Base-by-base conservation (phyloP, 2,329 filamentous ascomycete genomes). In the Scedosporium dehoogii region DNA sequence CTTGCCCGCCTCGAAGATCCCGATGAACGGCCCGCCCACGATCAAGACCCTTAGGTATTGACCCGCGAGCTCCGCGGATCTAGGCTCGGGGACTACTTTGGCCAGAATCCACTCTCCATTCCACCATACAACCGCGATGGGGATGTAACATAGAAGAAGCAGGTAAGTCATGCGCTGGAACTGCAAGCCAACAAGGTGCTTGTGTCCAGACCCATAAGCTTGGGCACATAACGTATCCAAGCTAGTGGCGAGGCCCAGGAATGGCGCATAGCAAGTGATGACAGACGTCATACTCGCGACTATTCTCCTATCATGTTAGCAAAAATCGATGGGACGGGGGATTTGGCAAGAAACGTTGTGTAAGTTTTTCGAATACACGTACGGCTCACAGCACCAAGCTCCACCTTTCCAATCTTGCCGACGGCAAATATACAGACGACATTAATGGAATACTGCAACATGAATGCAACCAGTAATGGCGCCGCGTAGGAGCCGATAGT, bases 211-310 rank as follows among this genome's bases (percentile, higher is more conserved):
- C 2, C 94, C 93, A 71, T 96, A 97, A 0, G 94, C 93, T 74
- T 97, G 93, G 0, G 93, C 85, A 73, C 93, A 97, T 2, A 97
- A 85, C 0, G 93, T 97, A 74, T 97, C 93, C 44, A 97, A 79
- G 66, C 88, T 91, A 4, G 93, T 97, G 1, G 92, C 88, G 14
- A 97, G 81, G n/a, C 92, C 89, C 70, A 92, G 89, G 70, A 90
- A 89, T 16, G 90, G 85, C 0, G 88, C 88, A 69, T 89, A 87
- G 63, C 88, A 90, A 14, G 84, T 89, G 67, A 94, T 92, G 66
- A 86, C 91, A 29, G 87, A 87, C 1, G 88, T 90, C 90, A 93
- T 93, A 69, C 86, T 86, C 65, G 76, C 76, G 68, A 79, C 72
- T 73, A 60, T 23, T 0, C 46, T n/a, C 7, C 25, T 38, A 18